A percentile compares a stretch with the other conserved stretches of the same genome.
Conservation (phyloP, 352 stramenopile species). For the Halophytophthora batemanensis region DNA sequence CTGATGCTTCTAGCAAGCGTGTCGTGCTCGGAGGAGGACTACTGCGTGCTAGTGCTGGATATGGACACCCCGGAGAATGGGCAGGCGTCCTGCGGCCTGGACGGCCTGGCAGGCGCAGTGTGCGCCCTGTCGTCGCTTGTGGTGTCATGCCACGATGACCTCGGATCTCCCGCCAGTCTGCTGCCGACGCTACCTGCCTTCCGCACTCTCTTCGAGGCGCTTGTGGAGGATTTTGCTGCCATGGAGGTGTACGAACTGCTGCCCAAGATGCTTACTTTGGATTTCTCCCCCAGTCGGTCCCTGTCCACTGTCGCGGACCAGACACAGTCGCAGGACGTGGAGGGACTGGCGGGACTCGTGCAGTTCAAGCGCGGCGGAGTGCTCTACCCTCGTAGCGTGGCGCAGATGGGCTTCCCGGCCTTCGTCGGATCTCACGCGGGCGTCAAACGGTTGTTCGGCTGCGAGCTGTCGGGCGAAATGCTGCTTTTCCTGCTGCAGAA, state of each 20-base stretch:
- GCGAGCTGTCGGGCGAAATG: slow-evolving; percentile 56
- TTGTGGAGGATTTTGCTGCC: slow-evolving; percentile 38
- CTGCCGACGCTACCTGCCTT: slow-evolving; percentile 32
- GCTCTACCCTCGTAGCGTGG: slow-evolving; percentile 12
- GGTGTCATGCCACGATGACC: slow-evolving; percentile 37
- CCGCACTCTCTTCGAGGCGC: slow-evolving; percentile 38
- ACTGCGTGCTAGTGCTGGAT: slow-evolving; percentile 53
- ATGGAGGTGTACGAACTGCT: slow-evolving; percentile 63
- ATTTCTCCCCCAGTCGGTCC: slow-evolving; percentile 34
- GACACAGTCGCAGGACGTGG: background rate
- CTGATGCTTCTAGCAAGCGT: slow-evolving; percentile 43
- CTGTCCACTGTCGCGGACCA: slow-evolving; percentile 14
- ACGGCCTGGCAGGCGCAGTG: slow-evolving; percentile 36
- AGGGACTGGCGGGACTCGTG: slow-evolving; percentile 28
- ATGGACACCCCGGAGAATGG: slow-evolving; percentile 6
- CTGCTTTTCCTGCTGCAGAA: slow-evolving; percentile 40
- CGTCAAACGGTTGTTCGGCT: slow-evolving; percentile 66
- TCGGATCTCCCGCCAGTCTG: slow-evolving; percentile 17
- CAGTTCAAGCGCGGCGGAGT: slow-evolving; percentile 37
- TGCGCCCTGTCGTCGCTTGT: slow-evolving; percentile 69
- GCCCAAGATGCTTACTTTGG: slow-evolving; percentile 49
- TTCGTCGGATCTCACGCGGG: slow-evolving; percentile 33
- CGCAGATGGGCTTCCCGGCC: slow-evolving; percentile 20
- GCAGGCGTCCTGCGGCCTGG: slow-evolving; percentile 1
- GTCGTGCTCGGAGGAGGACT: slow-evolving; percentile 46